These are phyloP conservation scores for Sicyos edulis DNA, from an alignment of 306 rosid species.

Conservation along the genomic window DNA sequence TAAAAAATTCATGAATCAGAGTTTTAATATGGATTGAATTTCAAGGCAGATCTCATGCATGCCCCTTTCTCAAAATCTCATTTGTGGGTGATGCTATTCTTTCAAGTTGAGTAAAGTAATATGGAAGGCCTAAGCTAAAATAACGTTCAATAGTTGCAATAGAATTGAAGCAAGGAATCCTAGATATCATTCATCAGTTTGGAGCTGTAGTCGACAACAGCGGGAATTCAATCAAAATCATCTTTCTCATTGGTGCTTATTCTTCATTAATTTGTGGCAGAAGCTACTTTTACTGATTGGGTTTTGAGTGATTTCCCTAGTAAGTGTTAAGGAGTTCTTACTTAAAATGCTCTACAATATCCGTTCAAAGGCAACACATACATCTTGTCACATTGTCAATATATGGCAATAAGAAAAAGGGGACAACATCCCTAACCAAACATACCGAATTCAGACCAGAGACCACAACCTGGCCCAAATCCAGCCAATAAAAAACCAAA, in stretches of 20 bases:
- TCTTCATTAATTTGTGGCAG: background rate
- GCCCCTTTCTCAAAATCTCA: background rate
- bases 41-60: background rate
- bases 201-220: background rate
- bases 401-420: no score
- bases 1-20: background rate
- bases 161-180: background rate
- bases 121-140: background rate
- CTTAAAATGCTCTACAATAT: background rate
- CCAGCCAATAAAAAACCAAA: no score
- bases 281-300: background rate
- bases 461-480: no score
- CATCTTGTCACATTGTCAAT: conserved; percentile 1
- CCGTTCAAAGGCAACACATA: background rate
- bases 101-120: background rate
- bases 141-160: background rate
- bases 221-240: background rate
- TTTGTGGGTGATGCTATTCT: background rate
- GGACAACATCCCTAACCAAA: no score
- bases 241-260: background rate
- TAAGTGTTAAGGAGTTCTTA: background rate
- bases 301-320: background rate
- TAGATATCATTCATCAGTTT: background rate
- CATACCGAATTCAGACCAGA: no score
- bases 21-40: background rate